Conservation (phyloP, 306 rosid genomes). For the Phaseolus lunatus region DNA sequence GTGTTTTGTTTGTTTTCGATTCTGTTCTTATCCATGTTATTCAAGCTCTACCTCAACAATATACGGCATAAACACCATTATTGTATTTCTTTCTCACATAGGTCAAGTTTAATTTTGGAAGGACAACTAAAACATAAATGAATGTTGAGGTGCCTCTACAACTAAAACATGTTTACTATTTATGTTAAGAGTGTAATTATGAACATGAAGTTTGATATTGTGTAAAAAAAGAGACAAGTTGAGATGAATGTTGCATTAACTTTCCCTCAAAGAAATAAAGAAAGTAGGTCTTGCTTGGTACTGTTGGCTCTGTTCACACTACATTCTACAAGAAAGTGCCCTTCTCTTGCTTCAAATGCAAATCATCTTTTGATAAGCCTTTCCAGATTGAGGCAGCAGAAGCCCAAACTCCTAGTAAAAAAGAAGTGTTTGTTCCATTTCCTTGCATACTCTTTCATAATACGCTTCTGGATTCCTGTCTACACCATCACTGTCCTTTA, state of each 20-base stretch:
- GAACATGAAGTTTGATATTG: too few relatives aligned
- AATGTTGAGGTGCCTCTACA: too few relatives aligned
- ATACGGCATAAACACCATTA: not conserved
- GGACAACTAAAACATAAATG: too few relatives aligned
- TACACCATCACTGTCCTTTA: conserved; percentile 36
- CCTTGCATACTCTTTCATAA: conserved; percentile 10
- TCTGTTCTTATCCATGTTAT: not conserved
- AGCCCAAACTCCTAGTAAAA: not conserved
- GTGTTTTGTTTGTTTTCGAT: conserved; percentile 24
- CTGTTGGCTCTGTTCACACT: conserved; percentile 12
- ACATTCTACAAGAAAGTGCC: conserved; percentile 11
- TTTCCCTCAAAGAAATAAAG: conserved; percentile 20
- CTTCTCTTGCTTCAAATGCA: conserved; percentile 17
- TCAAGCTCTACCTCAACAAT: not conserved
- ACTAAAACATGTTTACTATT: not conserved
- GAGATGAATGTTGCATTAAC: too few relatives aligned
- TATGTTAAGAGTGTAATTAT: too few relatives aligned
- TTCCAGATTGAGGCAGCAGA: conserved; percentile 45
- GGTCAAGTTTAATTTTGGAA: too few relatives aligned
- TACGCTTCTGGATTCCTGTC: conserved; percentile 5
- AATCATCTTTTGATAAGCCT: conserved; percentile 39
- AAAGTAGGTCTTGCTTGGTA: conserved; percentile 30
- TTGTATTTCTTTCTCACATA: too few relatives aligned
- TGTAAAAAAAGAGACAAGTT: too few relatives aligned
- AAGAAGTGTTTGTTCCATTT: conserved; percentile 27